Base-by-base conservation (phyloP, 306 rosid species). In the Parietaria judaica region DNA sequence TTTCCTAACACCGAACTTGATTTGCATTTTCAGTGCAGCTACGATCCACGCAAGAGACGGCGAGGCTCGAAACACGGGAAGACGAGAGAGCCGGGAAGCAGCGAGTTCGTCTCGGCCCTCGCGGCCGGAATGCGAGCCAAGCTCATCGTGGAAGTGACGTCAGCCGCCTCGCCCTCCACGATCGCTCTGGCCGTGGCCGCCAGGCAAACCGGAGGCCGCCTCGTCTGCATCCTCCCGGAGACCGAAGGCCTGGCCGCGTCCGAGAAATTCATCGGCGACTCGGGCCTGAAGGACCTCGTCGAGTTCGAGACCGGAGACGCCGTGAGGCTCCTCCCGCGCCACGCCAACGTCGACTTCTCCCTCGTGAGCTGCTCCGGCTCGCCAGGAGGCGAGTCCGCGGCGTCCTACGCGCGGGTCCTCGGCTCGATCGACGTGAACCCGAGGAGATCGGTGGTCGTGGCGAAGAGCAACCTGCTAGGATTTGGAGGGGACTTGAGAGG, bases 41-140 rank as follows among this genome's bases (percentile, higher is more conserved):
- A 69, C 51, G 73, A 69, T 39, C 64, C 64, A 56, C 54, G 46
- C 17, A 70, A 38, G 59, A 74, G 80, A 65, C 61, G 68, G 44
- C 13, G 62, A 36, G 84, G 65, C 9, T 58, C 70, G 17, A 49
- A 49, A 10, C 14, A 7, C n/a, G 56, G 82, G 80, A 79, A 65
- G 70, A 57, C 78, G 61, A 80, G 63, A 66, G 88, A 81, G 64
- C 83, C 70, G 0, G 85, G 88, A 60, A 84, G 84, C 74, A 78
- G 75, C 66, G 88, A 84, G 63, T 82, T 81, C 45, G 81, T 87
- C 17, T 84, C 88, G 11, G 95, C 85, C 51, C 59, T 84, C 63
- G 91, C 95, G 45, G 95, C 91, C 31, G 88, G 91, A 14, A 80
- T 78, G 84, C 80, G 64, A 70, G 88, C 88, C 44, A 80, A 87